A percentile compares a stretch with the other conserved stretches of the same genome.
Conservation (phyloP, 1,284 basidiomycete genomes). For the Ceratobasidium sp. region DNA sequence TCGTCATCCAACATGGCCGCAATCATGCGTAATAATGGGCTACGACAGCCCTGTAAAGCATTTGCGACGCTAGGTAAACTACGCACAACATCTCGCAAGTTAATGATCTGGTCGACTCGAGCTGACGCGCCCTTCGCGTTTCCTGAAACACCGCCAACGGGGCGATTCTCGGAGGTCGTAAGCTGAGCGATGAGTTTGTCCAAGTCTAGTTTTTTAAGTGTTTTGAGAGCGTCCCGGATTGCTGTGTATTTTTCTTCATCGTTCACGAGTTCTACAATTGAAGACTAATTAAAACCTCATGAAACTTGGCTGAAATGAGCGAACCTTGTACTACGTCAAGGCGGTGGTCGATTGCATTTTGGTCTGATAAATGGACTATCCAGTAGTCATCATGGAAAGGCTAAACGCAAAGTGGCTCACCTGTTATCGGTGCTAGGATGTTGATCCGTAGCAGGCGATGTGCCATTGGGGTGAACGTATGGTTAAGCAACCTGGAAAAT, state of each 20-base stretch:
- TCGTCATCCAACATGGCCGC: slow-evolving; percentile 79
- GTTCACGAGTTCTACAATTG: slow-evolving; percentile 74
- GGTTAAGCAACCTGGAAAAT: slow-evolving; percentile 61
- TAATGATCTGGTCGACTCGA: slow-evolving; percentile 82
- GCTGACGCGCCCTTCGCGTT: slow-evolving; percentile 74
- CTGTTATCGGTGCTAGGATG: slow-evolving; percentile 85
- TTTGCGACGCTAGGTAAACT: slow-evolving; percentile 72
- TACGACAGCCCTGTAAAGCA: slow-evolving; percentile 70
- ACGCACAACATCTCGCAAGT: slow-evolving; percentile 76
- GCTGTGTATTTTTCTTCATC: slow-evolving; percentile 80
- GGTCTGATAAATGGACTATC: slow-evolving; percentile 48
- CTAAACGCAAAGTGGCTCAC: slow-evolving; percentile 59
- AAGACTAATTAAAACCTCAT: neutral
- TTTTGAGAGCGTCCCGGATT: slow-evolving; percentile 76
- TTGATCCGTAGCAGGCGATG: slow-evolving; percentile 81
- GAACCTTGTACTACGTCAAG: slow-evolving; percentile 57
- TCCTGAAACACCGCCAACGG: slow-evolving; percentile 56
- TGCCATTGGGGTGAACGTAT: slow-evolving; percentile 91
- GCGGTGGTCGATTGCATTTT: slow-evolving; percentile 57
- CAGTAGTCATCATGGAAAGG: neutral
- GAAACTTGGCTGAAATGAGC: neutral
- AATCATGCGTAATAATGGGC: slow-evolving; percentile 75
- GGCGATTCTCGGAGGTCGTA: slow-evolving; percentile 69
- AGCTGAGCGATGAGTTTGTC: slow-evolving; percentile 88
- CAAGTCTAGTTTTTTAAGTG: slow-evolving; percentile 83